Base-by-base conservation (phyloP, 202 grass and related monocot genomes). In the Carex sylvatica region DNA sequence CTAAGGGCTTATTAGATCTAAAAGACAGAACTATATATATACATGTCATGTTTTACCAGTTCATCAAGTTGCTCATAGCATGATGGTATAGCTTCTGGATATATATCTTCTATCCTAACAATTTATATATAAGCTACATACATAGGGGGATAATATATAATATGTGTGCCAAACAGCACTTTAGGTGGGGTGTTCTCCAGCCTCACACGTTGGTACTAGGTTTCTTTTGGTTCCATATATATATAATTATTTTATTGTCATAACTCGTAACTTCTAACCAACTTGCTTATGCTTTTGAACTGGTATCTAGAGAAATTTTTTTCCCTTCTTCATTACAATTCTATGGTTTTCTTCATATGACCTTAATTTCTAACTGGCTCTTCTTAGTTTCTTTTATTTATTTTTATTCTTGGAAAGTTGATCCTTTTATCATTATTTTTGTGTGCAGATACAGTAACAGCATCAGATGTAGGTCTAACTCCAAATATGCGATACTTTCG, bases 391-490 rank as follows among this genome's bases (percentile, higher is more conserved):
- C 13, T 4, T 67, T 36, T 38, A 2, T 42, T 42, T 9, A 4
- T 9, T 72, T 24, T 7, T 9, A 10, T 62, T 62, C 22, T 9
- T 7, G 23, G 5, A 74, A 30, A 9, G 15, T 54, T 56, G 7
- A 33, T 55, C 4, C 24, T 11, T 31, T 22, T 62, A 8, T 7
- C 6, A 46, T 56, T 33, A 18, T 51, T 33, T 35, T 35, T 35
- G 28, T 86, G 6, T 78, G 87, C 91, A 97, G 91, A 97, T 61
- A 86, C 12, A 28, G 83, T 97, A 87, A 87, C 52, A 13, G 89
- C 91, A 1, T 84, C 85, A 22, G 94, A 94, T 80, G 71, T 97
- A 0, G 91, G 83, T 67, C 84, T 97, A 1, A 82, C 61, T 53
- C 49, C 88, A 1, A 84, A 86, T 2, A 77, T 82, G 42, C 24